Base-by-base conservation (phyloP, 495 filamentous ascomycete genomes). In the Parachaetomium inaequale region DNA sequence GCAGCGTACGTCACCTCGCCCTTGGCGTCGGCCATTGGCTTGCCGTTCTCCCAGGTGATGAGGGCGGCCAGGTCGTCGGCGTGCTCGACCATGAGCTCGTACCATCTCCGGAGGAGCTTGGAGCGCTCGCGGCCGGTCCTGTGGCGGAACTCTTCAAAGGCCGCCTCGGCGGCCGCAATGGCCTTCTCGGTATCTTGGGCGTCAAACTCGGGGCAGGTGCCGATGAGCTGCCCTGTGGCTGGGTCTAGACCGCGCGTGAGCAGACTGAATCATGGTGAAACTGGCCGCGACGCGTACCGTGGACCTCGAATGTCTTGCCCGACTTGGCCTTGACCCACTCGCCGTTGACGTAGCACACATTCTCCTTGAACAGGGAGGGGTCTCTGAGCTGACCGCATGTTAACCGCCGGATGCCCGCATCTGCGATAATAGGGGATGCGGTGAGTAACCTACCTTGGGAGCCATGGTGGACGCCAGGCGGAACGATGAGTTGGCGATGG, bases 1-100 rank as follows among this genome's bases (percentile, higher is more conserved):
- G 89, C 87, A 1, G 88, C 87, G 68, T 91, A 92, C 42, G 79
- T 78, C 3, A 84, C 86, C 75, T 93, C 89, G 55, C 87, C 88
- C 70, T 82, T 85, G 8, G 89, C 88, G 72, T 92, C 89, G 15
- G 83, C 83, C 40, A 85, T 67, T 1, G 88, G 84, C 72, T 93
- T 92, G 58, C 88, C 88, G 66, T 92, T 91, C 74, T 91, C 88
- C 80, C 84, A 85, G 50, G 93, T 96, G 64, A 98, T 96, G 63
- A 98, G 74, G 53, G 82, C 92, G 8, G 93, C 91, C 34, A 98
- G 79, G 68, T 98, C 94, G 21, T 95, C 91, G 26, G 84, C 78
- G 61, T 97, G 96, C 38, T 91, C 92, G 8, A 92, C 75, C 83
- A 97, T 87, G 57, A 96, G 78, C 55, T 96, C 85, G 75, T 93